A percentile compares a stretch with the other conserved stretches of the same genome.
These are phyloP conservation scores for Alternaria infectoria DNA, from an alignment of 2,329 filamentous ascomycete species.

Conservation along the genomic window DNA sequence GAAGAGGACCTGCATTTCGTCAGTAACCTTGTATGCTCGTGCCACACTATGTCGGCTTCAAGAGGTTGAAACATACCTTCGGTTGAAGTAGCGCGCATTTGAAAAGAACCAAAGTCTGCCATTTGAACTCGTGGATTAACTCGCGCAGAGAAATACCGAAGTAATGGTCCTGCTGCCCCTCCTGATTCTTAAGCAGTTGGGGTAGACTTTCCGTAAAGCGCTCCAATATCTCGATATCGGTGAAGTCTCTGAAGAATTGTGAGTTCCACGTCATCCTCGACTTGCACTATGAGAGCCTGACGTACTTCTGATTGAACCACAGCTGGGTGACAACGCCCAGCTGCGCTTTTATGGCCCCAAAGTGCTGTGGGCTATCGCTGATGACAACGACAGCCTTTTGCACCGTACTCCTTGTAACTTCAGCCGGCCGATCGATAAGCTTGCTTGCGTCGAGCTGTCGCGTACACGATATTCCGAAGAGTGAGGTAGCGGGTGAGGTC, in stretches of 20 bases:
- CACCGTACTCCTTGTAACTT: slow-evolving; percentile 96
- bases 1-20: slow-evolving; percentile 81
- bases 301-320: slow-evolving; percentile 88
- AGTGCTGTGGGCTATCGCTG: slow-evolving; percentile 85
- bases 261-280: slow-evolving; percentile 6
- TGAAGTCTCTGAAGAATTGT: slow-evolving; percentile 70
- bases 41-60: background rate
- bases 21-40: slow-evolving; percentile 6
- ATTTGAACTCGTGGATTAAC: slow-evolving; percentile 91
- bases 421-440: slow-evolving; percentile 77
- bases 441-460: slow-evolving; percentile 83
- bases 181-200: slow-evolving; percentile 63
- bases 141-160: slow-evolving; percentile 86
- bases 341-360: slow-evolving; percentile 89
- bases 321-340: slow-evolving; percentile 89
- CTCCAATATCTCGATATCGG: slow-evolving; percentile 85
- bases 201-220: slow-evolving; percentile 89
- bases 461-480: slow-evolving; percentile 96
- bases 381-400: slow-evolving; percentile 98
- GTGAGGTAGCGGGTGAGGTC: slow-evolving; percentile 69
- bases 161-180: slow-evolving; percentile 82
- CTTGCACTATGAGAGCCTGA: slow-evolving; percentile 6
- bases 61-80: slow-evolving; percentile 66
- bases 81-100: slow-evolving; percentile 94
- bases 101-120: slow-evolving; percentile 90